phyloP scores from a whole-genome alignment of 192 early-diverging fungal species.

The Glomus cerebriforme region DNA sequence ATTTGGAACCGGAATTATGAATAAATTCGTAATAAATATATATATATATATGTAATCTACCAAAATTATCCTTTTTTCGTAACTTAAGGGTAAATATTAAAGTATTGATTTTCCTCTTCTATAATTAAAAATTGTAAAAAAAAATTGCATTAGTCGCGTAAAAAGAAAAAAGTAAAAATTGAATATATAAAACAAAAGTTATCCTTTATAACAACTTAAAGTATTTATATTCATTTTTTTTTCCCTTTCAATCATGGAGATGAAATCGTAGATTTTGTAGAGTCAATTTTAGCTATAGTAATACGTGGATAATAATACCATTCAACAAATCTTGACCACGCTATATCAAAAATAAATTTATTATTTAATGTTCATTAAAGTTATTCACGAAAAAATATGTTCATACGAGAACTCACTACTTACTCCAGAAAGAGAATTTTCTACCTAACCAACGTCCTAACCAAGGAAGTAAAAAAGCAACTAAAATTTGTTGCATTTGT shows the following conservation, averaged over 20 bases:
- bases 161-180: not conserved
- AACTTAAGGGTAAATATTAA: not conserved
- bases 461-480: conserved; percentile 14
- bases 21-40: no score
- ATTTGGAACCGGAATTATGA: no score
- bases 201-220: not conserved
- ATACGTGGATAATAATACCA: conserved; percentile 26
- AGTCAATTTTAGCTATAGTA: not conserved
- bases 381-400: not conserved
- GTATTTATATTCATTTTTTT: not conserved
- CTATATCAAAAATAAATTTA: not conserved
- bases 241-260: not conserved
- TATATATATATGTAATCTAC: no score
- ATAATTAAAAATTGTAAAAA: not conserved
- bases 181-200: not conserved
- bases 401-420: not conserved
- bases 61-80: no score
- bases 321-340: conserved; percentile 27
- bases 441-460: conserved; percentile 22
- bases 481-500: conserved; percentile 4
- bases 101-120: not conserved
- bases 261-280: not conserved
- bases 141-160: not conserved
- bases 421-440: conserved; percentile 32
- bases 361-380: not conserved